phyloP scores from a whole-genome alignment of 805 yeast species.

The Candida multigemmis region DNA sequence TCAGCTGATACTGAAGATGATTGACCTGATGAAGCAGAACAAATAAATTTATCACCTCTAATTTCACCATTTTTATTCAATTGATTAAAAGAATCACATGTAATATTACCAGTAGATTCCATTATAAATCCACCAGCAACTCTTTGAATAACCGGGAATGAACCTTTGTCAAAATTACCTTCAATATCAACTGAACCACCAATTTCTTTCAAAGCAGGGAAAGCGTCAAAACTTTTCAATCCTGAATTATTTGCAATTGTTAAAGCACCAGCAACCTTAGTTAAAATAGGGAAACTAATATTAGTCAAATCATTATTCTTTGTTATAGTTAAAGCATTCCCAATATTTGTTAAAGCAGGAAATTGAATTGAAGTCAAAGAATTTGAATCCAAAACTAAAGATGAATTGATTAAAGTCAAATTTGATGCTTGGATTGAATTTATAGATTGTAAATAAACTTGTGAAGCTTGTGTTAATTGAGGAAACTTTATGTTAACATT shows the following conservation, averaged over 20 bases:
- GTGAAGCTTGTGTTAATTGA: constrained; percentile 75
- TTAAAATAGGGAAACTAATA: constrained; percentile 61
- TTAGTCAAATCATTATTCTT: constrained; percentile 66
- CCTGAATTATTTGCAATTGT: constrained; percentile 77
- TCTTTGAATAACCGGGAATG: constrained; percentile 61
- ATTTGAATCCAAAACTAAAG: constrained; percentile 74
- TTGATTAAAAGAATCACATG: constrained; percentile 68
- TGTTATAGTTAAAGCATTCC: constrained; percentile 71
- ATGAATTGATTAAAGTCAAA: constrained; percentile 68
- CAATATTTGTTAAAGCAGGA: constrained; percentile 51
- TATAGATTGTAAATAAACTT: constrained; percentile 78
- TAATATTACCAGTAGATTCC: constrained; percentile 67
- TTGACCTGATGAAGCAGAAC: constrained; percentile 51
- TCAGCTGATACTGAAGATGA: constrained; percentile 37
- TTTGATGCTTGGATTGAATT: constrained; percentile 60
- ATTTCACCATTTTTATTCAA: constrained; percentile 73
- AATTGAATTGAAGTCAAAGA: constrained; percentile 48
- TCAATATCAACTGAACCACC: constrained; percentile 81
- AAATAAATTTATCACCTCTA: constrained; percentile 81
- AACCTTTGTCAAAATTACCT: constrained; percentile 77
- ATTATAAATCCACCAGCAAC: constrained; percentile 91
- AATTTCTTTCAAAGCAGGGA: constrained; percentile 62
- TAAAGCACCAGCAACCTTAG: constrained; percentile 87
- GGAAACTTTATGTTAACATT: constrained; percentile 62
- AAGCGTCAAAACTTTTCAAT: constrained; percentile 58